A percentile compares a stretch with the other conserved stretches of the same genome.
phyloP scores from a whole-genome alignment of 306 rosid genomes.

The Lagenaria siceraria region DNA sequence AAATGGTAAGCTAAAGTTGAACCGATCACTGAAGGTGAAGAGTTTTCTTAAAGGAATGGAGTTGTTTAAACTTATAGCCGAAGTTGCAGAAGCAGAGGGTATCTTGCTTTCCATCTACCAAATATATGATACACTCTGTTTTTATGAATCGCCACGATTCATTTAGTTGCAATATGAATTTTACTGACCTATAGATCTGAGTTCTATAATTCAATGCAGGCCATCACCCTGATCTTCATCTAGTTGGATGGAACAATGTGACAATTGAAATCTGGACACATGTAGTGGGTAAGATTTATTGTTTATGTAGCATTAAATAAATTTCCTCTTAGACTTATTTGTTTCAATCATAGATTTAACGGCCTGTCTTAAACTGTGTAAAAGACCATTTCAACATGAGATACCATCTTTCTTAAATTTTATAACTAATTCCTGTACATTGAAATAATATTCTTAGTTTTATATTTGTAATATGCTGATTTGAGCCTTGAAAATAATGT shows the following conservation, averaged over 20 bases:
- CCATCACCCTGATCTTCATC: constrained; percentile 97
- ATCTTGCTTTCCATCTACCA: neutral
- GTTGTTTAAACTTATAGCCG: constrained; percentile 52
- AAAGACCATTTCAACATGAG: neutral
- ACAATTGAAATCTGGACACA: constrained; percentile 79
- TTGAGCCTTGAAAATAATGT: neutral
- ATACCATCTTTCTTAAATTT: neutral
- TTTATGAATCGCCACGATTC: neutral
- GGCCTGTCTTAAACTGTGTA: neutral
- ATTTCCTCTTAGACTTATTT: neutral
- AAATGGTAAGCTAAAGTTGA: constrained; percentile 47
- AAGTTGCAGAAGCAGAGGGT: constrained; percentile 82
- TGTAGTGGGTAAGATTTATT: constrained; percentile 48
- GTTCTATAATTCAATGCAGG: constrained; percentile 25
- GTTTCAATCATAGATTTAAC: neutral
- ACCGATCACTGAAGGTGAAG: constrained; percentile 59
- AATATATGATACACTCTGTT: neutral
- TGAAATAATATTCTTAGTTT: neutral
- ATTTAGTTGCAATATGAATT: neutral
- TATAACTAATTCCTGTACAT: neutral
- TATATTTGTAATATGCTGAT: neutral
- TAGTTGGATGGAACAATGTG: constrained; percentile 78
- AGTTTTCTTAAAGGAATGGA: constrained; percentile 75
- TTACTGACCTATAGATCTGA: neutral
- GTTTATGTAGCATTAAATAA: neutral